Base-by-base conservation (phyloP, 305 asterid genomes). In the Petunia hybrid region DNA sequence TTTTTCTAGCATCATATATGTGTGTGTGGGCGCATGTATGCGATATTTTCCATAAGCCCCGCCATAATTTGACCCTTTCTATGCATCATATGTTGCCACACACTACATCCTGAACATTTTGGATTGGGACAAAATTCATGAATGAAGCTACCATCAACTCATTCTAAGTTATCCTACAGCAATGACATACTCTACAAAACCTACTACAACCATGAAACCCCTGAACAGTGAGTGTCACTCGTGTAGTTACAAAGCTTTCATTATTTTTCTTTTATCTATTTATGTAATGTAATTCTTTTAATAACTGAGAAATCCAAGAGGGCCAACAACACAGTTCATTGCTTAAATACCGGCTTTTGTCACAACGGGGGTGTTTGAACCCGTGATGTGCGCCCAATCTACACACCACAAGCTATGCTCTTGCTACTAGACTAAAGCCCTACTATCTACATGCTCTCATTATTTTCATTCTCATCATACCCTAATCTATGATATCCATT, bases 91-190 rank as follows among this genome's bases (percentile, higher is more conserved):
- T 22, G 31, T 22, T 22, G 31, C 31, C 35, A 66, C 39, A 43
- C 4, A n/a, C 57, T 69, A 43, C 16, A 2, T 69, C 41, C 57
- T 69, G 76, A 69, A 69, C 57, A 69, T 43, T 40, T 43, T 43
- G 8, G 76, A 42, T 43, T 43, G 57, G 57, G 57, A 43, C 40
- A 53, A 69, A 8, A 16, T 14, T 43, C n/a, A 57, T 69, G 36
- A 16, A 68, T 42, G 76, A 69, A 43, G 36, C 43, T 1, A 16
- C 76, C 57, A 69, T 69, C 40, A 43, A 43, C 57, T 10, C 43
- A 43, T 43, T 69, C 76, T 69, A 69, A 45, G 8, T 42, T 8
- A 69, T 69, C 40, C 16, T 69, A 69, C 57, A 69, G 22, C 3
- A n/a, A 43, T 45, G 56, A 43, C 57, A 69, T 16, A 69, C 0